Evolutionary conservation across 345 rosid genomes (phyloP), one percentile per base, ranked within the genome.

Genomic region (Bruguiera gymnorhiza): DNA sequence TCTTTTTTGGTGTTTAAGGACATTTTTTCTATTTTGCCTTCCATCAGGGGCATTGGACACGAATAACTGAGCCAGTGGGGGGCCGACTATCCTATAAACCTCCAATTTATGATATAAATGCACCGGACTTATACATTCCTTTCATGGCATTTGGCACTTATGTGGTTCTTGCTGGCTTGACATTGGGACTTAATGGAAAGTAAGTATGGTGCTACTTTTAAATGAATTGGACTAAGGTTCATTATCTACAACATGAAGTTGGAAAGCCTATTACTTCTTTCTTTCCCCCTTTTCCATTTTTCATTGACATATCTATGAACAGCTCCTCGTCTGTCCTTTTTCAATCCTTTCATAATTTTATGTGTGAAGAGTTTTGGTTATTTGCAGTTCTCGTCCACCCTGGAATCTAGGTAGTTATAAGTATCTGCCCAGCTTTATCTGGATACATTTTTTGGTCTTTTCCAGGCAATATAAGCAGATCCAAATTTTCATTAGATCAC

Each of bases 51-150:
- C 98, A 92, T 73, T 92, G 97, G 98, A 86, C 92, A 59, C 84
- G 98, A 63, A 91, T 94, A 64, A 82, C 96, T 24, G 96, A 92
- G 77, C 99, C 99, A 60, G 99, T 92, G 6, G 97, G 99, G 26
- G 99, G 97, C 68, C 86, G 97, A 74, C 97, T 95, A 64, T 92
- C 99, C 34, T 95, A 95, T 79, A 95, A 95, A 61, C 99, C 97
- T 8, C 97, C 96, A 8, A 62, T 92, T n/a, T 87, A 83, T 77
- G 97, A 92, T 72, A 95, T 95, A 30, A 91, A 91, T 82, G 97
- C 97, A 48, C 98, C 97, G 30, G 98, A 91, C 71, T 83, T 93
- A 75, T 91, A 95, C 81, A 88, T 95, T 73, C 97, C 99, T 21
- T 86, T 95, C 79, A 95, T 95, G 99, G 93, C 97, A 23, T 92